phyloP scores from a whole-genome alignment of 345 rosid genomes.

The Viola odorata region DNA sequence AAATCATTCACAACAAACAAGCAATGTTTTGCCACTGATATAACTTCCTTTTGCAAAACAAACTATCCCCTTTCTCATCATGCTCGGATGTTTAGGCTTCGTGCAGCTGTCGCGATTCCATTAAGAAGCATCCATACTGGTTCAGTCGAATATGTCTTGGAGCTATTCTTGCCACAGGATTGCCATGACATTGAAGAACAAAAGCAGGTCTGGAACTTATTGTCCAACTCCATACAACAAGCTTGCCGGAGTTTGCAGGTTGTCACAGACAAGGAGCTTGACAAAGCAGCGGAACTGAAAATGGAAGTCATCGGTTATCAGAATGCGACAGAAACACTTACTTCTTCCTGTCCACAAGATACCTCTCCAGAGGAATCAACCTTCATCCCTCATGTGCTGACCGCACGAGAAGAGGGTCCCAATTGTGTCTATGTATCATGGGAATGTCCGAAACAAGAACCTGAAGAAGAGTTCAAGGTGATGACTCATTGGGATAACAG shows the following conservation, averaged over 20 bases:
- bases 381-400: conserved; percentile 50
- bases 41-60: conserved; percentile 50
- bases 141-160: conserved; percentile 55
- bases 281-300: conserved; percentile 16
- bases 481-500: conserved; percentile 39
- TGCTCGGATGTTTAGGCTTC: conserved; percentile 57
- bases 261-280: conserved; percentile 38
- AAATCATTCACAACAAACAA: conserved; percentile 48
- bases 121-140: conserved; percentile 37
- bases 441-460: conserved; percentile 47
- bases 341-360: conserved; percentile 34
- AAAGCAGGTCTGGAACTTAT: conserved; percentile 37
- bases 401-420: conserved; percentile 44
- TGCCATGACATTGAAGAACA: conserved; percentile 40
- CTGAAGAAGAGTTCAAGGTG: conserved; percentile 52
- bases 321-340: conserved; percentile 18
- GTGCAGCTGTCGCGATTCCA: conserved; percentile 68
- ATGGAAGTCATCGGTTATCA: neutral
- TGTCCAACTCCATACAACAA: conserved; percentile 39
- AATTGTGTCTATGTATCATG: conserved; percentile 45
- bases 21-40: conserved; percentile 50
- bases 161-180: conserved; percentile 62
- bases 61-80: conserved; percentile 72
- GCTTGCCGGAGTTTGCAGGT: conserved; percentile 42
- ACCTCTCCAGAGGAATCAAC: conserved; percentile 38